Evolutionary conservation across 1,139 yeast species (phyloP).

Genomic region (Yamadazyma atlantica): DNA sequence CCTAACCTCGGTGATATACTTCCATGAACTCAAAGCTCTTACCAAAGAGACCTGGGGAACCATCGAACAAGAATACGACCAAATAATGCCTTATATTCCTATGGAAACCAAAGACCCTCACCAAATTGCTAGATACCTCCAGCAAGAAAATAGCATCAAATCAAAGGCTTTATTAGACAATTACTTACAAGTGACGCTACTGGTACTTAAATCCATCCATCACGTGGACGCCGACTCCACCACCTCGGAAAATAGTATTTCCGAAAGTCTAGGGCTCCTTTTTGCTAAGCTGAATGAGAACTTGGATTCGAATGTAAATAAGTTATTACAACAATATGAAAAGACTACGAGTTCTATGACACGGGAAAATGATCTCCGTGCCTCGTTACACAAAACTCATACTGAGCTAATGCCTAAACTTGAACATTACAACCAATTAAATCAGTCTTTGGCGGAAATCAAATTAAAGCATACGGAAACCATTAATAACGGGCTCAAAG

Average conservation of each 20-base stretch:
- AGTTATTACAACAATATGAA: slow-evolving; percentile 18
- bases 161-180: slow-evolving; percentile 24
- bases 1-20: slow-evolving; percentile 30
- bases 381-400: background rate
- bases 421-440: background rate
- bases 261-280: slow-evolving; percentile 21
- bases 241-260: slow-evolving; percentile 28
- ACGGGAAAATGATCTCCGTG: background rate
- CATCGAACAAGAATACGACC: slow-evolving; percentile 15
- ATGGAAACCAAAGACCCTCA: background rate
- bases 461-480: slow-evolving; percentile 10
- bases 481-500: background rate
- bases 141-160: background rate
- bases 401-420: background rate
- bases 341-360: slow-evolving; percentile 9
- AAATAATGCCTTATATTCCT: slow-evolving; percentile 11
- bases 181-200: slow-evolving; percentile 27
- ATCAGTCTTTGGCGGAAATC: background rate
- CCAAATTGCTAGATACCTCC: background rate
- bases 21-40: slow-evolving; percentile 24
- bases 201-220: slow-evolving; percentile 35
- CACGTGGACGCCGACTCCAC: slow-evolving; percentile 28
- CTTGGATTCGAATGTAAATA: slow-evolving; percentile 16
- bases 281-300: slow-evolving; percentile 15
- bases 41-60: slow-evolving; percentile 12